Conservation (phyloP, 2,329 filamentous ascomycete species). For the Penicillium fuscoglaucum region DNA sequence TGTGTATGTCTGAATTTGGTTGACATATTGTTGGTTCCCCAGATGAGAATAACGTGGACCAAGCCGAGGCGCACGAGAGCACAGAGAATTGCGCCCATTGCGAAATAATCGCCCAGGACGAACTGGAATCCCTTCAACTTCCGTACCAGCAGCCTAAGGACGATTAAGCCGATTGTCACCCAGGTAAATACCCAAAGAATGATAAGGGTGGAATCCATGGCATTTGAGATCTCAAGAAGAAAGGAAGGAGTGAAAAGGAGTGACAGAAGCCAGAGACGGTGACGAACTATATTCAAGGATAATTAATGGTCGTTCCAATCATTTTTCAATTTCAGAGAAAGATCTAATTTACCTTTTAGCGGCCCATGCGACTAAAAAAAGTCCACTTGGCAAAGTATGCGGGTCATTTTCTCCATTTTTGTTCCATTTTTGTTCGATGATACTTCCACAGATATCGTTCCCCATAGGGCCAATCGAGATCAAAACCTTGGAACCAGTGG, state of each 20-base stretch:
- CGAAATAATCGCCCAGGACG: conserved; percentile 13
- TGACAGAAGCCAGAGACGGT: background rate
- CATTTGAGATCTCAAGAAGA: background rate
- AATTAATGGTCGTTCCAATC: background rate
- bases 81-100: conserved; percentile 16
- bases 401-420: no score
- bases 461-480: no score
- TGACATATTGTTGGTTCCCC: conserved; percentile 41
- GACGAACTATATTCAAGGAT: background rate
- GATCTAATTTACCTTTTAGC: no score
- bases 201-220: conserved; percentile 15
- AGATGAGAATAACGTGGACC: conserved; percentile 39
- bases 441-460: no score
- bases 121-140: conserved; percentile 11
- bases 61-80: conserved; percentile 20
- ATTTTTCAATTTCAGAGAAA: background rate
- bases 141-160: conserved; percentile 11
- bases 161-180: conserved; percentile 13
- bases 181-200: conserved; percentile 20
- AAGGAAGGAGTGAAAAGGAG: background rate
- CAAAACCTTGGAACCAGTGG: no score
- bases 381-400: no score
- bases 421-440: no score
- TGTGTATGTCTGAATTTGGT: conserved; percentile 20
- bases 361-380: no score